Evolutionary conservation across 345 rosid genomes (phyloP).

Genomic region (Punica granatum): DNA sequence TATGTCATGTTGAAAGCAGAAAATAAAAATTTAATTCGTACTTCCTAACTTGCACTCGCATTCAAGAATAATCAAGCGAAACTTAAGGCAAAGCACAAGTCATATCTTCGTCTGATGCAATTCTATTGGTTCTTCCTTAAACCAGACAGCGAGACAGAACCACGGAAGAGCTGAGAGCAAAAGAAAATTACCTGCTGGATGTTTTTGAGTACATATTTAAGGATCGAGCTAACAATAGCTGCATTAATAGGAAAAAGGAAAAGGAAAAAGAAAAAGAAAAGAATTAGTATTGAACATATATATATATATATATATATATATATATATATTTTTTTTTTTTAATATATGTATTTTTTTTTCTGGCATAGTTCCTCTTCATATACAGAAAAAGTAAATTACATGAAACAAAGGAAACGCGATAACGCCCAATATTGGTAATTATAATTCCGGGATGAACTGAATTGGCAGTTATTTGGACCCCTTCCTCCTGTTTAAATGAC

Average conservation of each 20-base stretch:
- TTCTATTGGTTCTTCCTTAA: too few relatives aligned
- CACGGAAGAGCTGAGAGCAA: background rate
- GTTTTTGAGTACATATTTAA: constrained; percentile 37
- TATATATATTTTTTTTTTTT: too few relatives aligned
- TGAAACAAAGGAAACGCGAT: constrained; percentile 26
- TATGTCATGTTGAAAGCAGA: too few relatives aligned
- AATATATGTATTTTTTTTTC: too few relatives aligned
- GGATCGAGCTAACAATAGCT: constrained; percentile 34
- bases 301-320: too few relatives aligned
- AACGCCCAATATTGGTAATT: constrained; percentile 50
- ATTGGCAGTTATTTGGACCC: constrained; percentile 51
- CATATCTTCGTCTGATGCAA: too few relatives aligned
- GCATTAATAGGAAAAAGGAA: constrained; percentile 11
- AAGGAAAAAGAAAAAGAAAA: too few relatives aligned
- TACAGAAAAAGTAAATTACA: background rate
- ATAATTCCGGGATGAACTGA: constrained; percentile 77
- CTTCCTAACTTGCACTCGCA: too few relatives aligned
- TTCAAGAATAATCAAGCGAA: too few relatives aligned
- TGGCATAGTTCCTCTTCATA: background rate
- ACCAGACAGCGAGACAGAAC: too few relatives aligned
- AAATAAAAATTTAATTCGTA: too few relatives aligned
- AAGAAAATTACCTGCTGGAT: constrained; percentile 50
- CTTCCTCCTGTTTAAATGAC: constrained; percentile 44
- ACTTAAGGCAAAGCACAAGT: too few relatives aligned
- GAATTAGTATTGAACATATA: background rate